Evolutionary conservation across 441 rosid species (phyloP), one percentile per base, ranked within the genome.

Genomic region (Populus trichocarpa): DNA sequence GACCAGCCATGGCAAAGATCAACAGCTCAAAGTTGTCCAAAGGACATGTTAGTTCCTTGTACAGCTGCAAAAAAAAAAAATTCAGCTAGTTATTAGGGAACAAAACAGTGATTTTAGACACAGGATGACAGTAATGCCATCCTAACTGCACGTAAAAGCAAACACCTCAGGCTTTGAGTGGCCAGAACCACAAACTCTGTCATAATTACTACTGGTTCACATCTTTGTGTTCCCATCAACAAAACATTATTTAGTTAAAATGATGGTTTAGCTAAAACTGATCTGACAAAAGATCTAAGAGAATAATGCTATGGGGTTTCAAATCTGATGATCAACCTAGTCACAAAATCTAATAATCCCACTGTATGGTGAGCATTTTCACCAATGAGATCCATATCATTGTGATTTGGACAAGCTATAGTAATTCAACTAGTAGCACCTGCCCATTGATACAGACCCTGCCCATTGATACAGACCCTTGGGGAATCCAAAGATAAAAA

Each of bases 1-100:
- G 86, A 65, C 99, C 99, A 38, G 90, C 94, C 88, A 95, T 86
- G 78, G 98, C 91, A 84, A 90, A 88, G 82, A 95, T 81, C 86
- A 95, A 82, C 79, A 95, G 93, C 90, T 95, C 99, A 38, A 93
- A 95, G 87, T 88, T 87, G 84, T 95, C 98, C 84, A 93, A 76
- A 32, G 99, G 99, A 80, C 99, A 95, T 22, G 95, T 86, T 72
- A 95, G 90, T 79, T 92, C 98, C 88, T 95, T 95, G 88, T 93
- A 95, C 67, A 95, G 86, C 99, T 95, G 93, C 81, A 75, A 75
- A 70, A 83, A 46, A 13, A 42, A 13, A 3, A 14, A 46, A 61
- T 5, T 35, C 26, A 65, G 65, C 61, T 33, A 61, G 28, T 32
- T 69, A 22, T 71, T 12, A 46, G 0, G 57, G 57, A 46, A 46